These are phyloP conservation scores for Psilocybe mexicana DNA, from an alignment of 1,284 basidiomycete genomes.

Conservation along the genomic window DNA sequence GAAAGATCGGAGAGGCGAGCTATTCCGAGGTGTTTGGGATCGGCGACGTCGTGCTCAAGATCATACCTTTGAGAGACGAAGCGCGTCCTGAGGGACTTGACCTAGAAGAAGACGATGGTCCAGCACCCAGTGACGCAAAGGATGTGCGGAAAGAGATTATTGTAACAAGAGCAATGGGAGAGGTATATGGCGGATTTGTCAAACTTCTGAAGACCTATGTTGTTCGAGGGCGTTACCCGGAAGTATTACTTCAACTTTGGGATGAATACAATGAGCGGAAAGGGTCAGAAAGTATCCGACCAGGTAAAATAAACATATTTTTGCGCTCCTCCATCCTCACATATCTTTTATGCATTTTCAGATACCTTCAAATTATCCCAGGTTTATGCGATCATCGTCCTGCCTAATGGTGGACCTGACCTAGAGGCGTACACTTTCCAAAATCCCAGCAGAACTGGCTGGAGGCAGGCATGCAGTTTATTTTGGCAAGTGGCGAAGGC, in stretches of 20 bases:
- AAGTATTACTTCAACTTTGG: conserved; percentile 79
- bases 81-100: conserved; percentile 14
- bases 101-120: conserved; percentile 50
- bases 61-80: conserved; percentile 75
- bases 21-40: conserved; percentile 97
- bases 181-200: conserved; percentile 75
- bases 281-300: conserved; percentile 84
- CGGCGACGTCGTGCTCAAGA: conserved; percentile 82
- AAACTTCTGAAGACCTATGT: conserved; percentile 80
- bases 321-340: background rate
- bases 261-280: conserved; percentile 74
- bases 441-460: conserved; percentile 55
- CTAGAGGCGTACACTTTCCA: conserved; percentile 80
- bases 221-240: conserved; percentile 85
- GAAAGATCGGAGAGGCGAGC: conserved; percentile 94
- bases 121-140: conserved; percentile 66
- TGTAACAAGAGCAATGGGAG: conserved; percentile 79
- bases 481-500: conserved; percentile 89
- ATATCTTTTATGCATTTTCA: conserved; percentile 28
- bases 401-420: conserved; percentile 88
- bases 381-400: conserved; percentile 84
- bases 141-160: conserved; percentile 89
- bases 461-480: conserved; percentile 85
- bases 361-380: conserved; percentile 77
- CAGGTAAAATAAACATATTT: conserved; percentile 53